These are phyloP conservation scores for Penicillium odoratum DNA, from an alignment of 495 filamentous ascomycete species.

Conservation along the genomic window DNA sequence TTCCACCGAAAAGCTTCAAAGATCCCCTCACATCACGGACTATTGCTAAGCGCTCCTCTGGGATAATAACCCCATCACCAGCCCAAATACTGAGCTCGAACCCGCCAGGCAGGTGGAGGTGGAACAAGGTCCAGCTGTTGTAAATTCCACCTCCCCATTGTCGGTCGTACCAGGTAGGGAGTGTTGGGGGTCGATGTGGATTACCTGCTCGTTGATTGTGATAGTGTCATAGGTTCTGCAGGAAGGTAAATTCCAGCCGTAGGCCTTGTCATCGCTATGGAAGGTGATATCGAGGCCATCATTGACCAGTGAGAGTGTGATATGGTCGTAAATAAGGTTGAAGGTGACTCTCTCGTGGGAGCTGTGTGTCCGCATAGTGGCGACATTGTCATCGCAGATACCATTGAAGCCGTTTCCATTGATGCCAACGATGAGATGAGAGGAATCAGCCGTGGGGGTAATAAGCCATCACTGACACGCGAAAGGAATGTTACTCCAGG, in stretches of 20 bases:
- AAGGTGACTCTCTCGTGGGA: neutral
- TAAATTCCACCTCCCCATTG: neutral
- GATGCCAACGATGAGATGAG: neutral
- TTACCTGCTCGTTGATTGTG: neutral
- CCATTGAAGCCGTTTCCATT: neutral
- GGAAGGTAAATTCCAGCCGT: neutral
- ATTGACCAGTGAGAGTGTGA: neutral
- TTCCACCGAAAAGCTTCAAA: neutral
- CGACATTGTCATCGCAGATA: neutral
- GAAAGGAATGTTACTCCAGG: neutral
- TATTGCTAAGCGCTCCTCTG: neutral
- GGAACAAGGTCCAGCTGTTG: neutral
- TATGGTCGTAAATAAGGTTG: neutral
- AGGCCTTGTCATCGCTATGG: neutral
- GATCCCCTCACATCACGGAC: neutral
- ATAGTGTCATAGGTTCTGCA: neutral
- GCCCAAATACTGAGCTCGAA: neutral
- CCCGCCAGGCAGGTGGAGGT: neutral
- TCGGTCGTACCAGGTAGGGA: neutral
- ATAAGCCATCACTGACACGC: neutral
- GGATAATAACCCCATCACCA: neutral
- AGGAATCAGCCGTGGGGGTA: neutral
- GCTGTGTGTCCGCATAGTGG: neutral
- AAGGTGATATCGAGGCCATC: neutral
- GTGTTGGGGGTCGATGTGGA: neutral